Conservation (phyloP, 176 grass and related monocot genomes). For the bread wheat (Triticum aestivum) region DNA sequence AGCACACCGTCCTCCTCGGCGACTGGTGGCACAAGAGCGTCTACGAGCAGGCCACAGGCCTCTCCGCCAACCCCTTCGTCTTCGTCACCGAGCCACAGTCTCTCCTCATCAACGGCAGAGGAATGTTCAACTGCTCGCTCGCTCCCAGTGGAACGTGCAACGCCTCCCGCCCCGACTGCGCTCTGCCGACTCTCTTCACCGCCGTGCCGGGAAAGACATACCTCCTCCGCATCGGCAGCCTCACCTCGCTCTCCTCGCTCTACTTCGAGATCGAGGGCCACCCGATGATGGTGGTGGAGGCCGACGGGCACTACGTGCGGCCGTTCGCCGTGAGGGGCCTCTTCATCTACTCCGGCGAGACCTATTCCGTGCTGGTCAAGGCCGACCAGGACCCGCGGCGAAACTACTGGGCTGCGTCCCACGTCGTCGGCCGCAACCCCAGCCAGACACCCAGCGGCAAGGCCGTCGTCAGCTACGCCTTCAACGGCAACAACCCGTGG, state of each 20-base stretch:
- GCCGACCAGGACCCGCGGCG: slow-evolving; percentile 56
- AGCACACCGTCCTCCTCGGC: slow-evolving; percentile 42
- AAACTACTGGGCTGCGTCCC: slow-evolving; percentile 57
- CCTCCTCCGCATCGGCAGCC: slow-evolving; percentile 61
- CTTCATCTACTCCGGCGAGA: slow-evolving; percentile 82
- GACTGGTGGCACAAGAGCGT: slow-evolving; percentile 26
- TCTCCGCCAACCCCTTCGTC: slow-evolving; percentile 31
- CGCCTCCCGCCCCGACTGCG: slow-evolving; percentile 21
- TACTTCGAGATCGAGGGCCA: slow-evolving; percentile 79
- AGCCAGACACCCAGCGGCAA: slow-evolving; percentile 34
- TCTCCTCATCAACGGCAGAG: slow-evolving; percentile 70
- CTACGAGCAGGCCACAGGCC: slow-evolving; percentile 44
- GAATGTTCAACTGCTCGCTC: slow-evolving; percentile 49
- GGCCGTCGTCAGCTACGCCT: slow-evolving; percentile 57
- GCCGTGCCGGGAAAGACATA: slow-evolving; percentile 61
- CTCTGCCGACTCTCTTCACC: slow-evolving; percentile 42
- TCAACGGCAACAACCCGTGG: neutral
- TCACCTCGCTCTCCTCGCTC: slow-evolving; percentile 68
- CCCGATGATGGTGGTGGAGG: slow-evolving; percentile 59
- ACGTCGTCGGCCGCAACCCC: slow-evolving; percentile 46
- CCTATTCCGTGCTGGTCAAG: slow-evolving; percentile 65
- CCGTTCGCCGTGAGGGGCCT: slow-evolving; percentile 47
- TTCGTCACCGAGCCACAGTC: slow-evolving; percentile 66
- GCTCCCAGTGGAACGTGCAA: slow-evolving; percentile 7
- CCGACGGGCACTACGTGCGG: slow-evolving; percentile 61